These are phyloP conservation scores for Ophiostoma fasciatum DNA, from an alignment of 2,329 filamentous ascomycete genomes.

Conservation along the genomic window DNA sequence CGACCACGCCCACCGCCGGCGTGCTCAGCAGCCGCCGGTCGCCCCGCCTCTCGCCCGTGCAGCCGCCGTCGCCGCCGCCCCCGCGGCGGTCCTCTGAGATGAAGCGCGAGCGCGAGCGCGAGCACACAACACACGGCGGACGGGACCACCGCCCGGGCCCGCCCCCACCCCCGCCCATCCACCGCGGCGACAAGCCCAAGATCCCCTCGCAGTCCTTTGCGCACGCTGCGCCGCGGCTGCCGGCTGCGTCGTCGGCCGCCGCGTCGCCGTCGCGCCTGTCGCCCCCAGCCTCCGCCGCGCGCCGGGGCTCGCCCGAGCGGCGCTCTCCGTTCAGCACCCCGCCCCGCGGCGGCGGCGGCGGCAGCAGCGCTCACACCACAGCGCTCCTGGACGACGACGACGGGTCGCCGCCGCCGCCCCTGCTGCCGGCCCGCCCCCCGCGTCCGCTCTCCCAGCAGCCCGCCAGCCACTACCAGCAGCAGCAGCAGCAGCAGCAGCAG, in stretches of 20 bases:
- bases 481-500: conserved; percentile 9
- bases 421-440: conserved; percentile 33
- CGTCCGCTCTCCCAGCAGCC: conserved; percentile 26
- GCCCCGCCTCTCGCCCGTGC: conserved; percentile 30
- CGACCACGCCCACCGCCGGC: conserved; percentile 40
- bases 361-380: too few relatives aligned
- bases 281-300: conserved; percentile 8
- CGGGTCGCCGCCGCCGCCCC: conserved; percentile 34
- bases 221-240: not conserved
- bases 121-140: too few relatives aligned
- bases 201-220: conserved; percentile 18
- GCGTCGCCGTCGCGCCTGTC: not conserved
- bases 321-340: conserved; percentile 79
- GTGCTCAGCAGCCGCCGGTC: conserved; percentile 31
- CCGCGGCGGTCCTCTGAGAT: conserved; percentile 47
- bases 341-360: conserved; percentile 54
- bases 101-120: conserved; percentile 35
- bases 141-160: conserved; percentile 11
- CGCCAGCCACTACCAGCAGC: too few relatives aligned
- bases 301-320: conserved; percentile 19
- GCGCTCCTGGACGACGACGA: too few relatives aligned
- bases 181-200: conserved; percentile 56
- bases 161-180: conserved; percentile 56
- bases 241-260: not conserved
- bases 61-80: conserved; percentile 48